Evolutionary conservation across 345 rosid species (phyloP).

Genomic region (Bruguiera gymnorhiza): DNA sequence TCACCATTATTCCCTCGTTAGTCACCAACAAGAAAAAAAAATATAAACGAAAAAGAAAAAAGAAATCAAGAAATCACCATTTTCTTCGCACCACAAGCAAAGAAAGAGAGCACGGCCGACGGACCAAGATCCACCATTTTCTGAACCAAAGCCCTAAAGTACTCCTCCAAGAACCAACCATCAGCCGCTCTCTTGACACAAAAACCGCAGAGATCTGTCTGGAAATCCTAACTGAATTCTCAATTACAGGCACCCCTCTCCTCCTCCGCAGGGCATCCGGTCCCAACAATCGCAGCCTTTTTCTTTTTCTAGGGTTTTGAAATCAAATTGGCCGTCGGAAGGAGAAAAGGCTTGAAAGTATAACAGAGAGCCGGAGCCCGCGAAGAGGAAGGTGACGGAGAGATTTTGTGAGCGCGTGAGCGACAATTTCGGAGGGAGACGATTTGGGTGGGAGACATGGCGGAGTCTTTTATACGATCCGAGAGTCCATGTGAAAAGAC

Average conservation of each 20-base stretch:
- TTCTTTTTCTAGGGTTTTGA: too few relatives aligned
- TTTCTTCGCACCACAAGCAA: slow-evolving; percentile 71
- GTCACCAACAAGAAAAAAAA: neutral
- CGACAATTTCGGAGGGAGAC: too few relatives aligned
- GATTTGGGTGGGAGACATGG: too few relatives aligned
- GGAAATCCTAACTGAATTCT: slow-evolving; percentile 18
- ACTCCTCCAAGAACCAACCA: slow-evolving; percentile 32
- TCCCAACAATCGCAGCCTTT: neutral
- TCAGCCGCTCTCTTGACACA: slow-evolving; percentile 19
- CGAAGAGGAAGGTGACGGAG: neutral
- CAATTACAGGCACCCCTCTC: neutral
- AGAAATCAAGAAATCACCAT: slow-evolving; percentile 35
- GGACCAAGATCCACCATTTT: slow-evolving; percentile 37
- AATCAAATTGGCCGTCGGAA: neutral
- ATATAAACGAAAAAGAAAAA: neutral
- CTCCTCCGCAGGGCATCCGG: neutral
- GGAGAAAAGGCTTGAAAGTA: neutral
- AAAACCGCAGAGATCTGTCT: slow-evolving; percentile 17
- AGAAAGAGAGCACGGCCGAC: slow-evolving; percentile 42
- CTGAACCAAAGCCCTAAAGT: slow-evolving; percentile 42
- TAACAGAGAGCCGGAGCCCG: too few relatives aligned
- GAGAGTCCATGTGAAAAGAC: too few relatives aligned
- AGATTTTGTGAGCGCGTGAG: neutral
- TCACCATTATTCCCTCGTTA: neutral
- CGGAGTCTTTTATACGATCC: too few relatives aligned